Conservation (phyloP, 2,329 filamentous ascomycete genomes). For the Cercospora canescens region DNA sequence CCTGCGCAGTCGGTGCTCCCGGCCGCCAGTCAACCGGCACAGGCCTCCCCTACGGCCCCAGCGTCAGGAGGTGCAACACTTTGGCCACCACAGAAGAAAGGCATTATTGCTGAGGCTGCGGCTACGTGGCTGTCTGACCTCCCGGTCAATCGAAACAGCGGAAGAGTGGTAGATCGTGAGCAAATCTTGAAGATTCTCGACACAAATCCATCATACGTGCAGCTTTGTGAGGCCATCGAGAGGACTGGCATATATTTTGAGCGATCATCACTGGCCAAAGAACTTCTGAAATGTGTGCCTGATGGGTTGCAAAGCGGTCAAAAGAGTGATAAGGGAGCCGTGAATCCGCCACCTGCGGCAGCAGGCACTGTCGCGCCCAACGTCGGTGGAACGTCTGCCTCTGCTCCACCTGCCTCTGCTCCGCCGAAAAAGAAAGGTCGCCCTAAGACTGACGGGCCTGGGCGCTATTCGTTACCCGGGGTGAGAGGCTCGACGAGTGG, state of each 20-base stretch:
- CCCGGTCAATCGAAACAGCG: conserved; percentile 47
- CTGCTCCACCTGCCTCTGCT: conserved; percentile 2
- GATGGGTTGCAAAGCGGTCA: conserved; percentile 33
- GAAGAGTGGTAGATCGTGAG: conserved; percentile 39
- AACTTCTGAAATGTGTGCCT: conserved; percentile 49
- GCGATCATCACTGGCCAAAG: conserved; percentile 54
- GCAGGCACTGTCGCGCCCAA: neutral
- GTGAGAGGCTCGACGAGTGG: conserved; percentile 10
- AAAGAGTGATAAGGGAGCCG: conserved; percentile 10
- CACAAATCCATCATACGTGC: conserved; percentile 56
- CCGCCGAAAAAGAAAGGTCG: conserved; percentile 25
- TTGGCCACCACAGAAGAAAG: conserved; percentile 55
- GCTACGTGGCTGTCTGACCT: conserved; percentile 47
- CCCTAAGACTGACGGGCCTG: conserved; percentile 21
- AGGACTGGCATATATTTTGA: conserved; percentile 51
- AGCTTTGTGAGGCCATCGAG: conserved; percentile 57
- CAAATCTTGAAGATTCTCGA: conserved; percentile 51
- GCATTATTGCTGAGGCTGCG: conserved; percentile 52
- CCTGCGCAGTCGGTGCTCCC: neutral
- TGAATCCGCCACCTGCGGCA: neutral
- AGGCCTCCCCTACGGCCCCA: neutral
- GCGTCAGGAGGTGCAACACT: conserved; percentile 37
- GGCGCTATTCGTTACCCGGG: conserved; percentile 17
- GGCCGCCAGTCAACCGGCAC: neutral
- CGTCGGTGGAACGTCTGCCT: conserved; percentile 5